phyloP scores from a whole-genome alignment of 2,329 filamentous ascomycete species.

The Pseudomassariella vexata region DNA sequence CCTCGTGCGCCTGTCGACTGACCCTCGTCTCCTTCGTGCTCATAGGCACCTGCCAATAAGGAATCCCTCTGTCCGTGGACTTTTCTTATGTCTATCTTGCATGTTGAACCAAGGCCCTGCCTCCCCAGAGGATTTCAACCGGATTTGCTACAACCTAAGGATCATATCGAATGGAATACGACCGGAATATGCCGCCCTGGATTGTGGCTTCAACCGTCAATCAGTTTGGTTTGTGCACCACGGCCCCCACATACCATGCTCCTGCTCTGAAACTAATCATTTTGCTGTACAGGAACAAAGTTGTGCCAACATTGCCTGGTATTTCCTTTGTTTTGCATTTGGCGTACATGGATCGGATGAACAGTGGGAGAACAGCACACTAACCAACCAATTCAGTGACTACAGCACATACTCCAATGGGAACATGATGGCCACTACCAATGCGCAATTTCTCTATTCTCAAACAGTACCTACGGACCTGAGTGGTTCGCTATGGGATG shows the following conservation, averaged over 20 bases:
- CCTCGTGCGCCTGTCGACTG: too few species aligned
- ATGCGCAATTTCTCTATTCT: conserved; percentile 52
- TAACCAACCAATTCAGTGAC: conserved; percentile 48
- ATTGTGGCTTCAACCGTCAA: conserved; percentile 1
- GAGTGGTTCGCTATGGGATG: conserved; percentile 48
- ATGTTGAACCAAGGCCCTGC: too few species aligned
- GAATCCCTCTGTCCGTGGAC: too few species aligned
- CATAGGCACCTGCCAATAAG: too few species aligned
- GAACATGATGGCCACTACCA: conserved; percentile 41
- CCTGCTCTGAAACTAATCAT: conserved; percentile 27
- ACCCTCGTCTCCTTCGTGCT: too few species aligned
- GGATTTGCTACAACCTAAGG: too few species aligned
- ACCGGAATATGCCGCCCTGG: neutral
- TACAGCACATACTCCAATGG: conserved; percentile 48
- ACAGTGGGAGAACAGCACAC: conserved; percentile 47
- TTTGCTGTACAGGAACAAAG: conserved; percentile 50
- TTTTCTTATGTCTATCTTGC: too few species aligned
- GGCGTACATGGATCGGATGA: conserved; percentile 21
- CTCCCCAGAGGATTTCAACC: too few species aligned
- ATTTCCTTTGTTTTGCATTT: conserved; percentile 25
- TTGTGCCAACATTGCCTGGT: conserved; percentile 40
- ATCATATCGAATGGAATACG: conserved; percentile 5
- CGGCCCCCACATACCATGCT: conserved; percentile 13
- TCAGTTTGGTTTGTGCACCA: conserved; percentile 32
- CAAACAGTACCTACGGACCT: conserved; percentile 56